Evolutionary conservation across 2,329 filamentous ascomycete species (phyloP).

Genomic region (Byssochlamys sp.): DNA sequence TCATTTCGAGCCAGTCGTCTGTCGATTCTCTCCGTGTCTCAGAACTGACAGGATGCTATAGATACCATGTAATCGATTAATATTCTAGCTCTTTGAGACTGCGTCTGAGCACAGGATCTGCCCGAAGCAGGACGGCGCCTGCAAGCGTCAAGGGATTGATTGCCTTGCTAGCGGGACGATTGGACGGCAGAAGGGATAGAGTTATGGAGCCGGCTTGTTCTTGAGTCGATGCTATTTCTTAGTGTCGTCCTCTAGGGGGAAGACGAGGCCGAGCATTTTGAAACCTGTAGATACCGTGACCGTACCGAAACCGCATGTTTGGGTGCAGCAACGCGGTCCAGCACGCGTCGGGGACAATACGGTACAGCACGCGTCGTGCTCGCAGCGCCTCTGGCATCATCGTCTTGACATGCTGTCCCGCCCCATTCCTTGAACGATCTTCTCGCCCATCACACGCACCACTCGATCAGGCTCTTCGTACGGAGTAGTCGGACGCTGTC

Average conservation of each 20-base stretch:
- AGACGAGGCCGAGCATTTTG: background rate
- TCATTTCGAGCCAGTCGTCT: background rate
- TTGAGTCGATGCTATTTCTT: background rate
- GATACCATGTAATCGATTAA: too few species aligned
- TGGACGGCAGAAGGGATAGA: background rate
- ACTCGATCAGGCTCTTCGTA: background rate
- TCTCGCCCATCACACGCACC: background rate
- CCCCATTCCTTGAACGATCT: background rate
- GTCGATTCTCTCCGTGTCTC: background rate
- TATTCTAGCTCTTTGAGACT: background rate
- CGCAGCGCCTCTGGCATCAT: background rate
- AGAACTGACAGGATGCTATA: background rate
- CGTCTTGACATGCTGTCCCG: background rate
- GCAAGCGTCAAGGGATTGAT: background rate
- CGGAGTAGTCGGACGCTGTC: background rate
- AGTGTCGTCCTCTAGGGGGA: background rate
- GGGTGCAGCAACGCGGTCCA: background rate
- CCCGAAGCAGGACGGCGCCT: background rate
- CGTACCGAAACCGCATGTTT: background rate
- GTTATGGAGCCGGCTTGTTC: background rate
- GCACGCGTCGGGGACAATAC: background rate
- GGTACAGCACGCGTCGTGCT: background rate
- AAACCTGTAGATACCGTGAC: background rate
- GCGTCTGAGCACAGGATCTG: background rate
- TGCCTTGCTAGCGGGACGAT: background rate